Evolutionary conservation across 2,329 filamentous ascomycete genomes (phyloP).

Genomic region (Epichloe gansuensis): DNA sequence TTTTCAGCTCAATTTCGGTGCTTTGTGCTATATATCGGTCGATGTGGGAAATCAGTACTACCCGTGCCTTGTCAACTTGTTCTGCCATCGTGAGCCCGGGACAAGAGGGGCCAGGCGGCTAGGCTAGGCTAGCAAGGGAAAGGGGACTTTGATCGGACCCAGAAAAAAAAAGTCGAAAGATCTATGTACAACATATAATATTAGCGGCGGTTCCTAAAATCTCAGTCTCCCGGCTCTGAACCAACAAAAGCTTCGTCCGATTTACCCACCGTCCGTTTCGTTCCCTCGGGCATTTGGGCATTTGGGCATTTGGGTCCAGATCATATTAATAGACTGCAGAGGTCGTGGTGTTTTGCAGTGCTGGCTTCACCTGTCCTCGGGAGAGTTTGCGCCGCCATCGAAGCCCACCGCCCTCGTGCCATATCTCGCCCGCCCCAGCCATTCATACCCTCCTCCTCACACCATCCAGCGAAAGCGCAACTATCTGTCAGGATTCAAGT

Average conservation of each 20-base stretch:
- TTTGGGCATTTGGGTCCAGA: too few relatives aligned
- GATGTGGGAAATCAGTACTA: background rate
- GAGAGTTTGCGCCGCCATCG: background rate
- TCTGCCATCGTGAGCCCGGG: background rate
- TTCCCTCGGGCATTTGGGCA: too few relatives aligned
- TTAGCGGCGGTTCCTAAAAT: background rate
- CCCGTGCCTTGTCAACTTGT: background rate
- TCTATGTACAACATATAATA: too few relatives aligned
- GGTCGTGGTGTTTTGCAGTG: background rate
- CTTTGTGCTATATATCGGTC: background rate
- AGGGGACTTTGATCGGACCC: constrained; percentile 10
- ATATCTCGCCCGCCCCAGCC: background rate
- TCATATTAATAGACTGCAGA: too few relatives aligned
- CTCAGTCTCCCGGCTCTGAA: background rate
- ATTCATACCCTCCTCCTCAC: background rate
- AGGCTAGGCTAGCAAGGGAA: constrained; percentile 5
- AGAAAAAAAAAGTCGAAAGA: constrained; percentile 18
- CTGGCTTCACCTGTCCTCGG: background rate
- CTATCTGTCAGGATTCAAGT: constrained; percentile 1
- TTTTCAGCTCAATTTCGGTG: background rate
- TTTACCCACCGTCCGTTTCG: background rate
- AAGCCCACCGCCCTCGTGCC: background rate
- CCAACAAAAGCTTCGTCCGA: background rate
- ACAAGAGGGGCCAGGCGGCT: background rate
- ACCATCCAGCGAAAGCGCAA: constrained; percentile 2